phyloP scores from a whole-genome alignment of 176 grass and related monocot genomes.

The Triticum timopheevii region DNA sequence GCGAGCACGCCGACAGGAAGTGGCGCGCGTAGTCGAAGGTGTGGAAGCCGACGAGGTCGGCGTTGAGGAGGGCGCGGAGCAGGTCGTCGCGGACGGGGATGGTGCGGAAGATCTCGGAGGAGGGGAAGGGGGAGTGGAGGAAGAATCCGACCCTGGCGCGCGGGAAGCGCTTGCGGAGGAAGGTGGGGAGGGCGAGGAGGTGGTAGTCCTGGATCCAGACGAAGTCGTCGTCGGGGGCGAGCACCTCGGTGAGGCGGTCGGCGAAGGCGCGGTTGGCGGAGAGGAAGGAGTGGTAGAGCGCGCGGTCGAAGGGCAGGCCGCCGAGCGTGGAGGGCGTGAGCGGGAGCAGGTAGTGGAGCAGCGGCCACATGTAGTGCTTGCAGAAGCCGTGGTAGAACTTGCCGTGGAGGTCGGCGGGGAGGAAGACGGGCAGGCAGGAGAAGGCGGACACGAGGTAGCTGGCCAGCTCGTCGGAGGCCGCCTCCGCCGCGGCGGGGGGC shows the following conservation, averaged over 20 bases:
- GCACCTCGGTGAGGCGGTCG: constrained; percentile 84
- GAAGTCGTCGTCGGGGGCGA: constrained; percentile 78
- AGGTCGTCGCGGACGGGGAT: constrained; percentile 89
- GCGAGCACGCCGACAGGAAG: constrained; percentile 82
- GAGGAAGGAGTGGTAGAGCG: constrained; percentile 90
- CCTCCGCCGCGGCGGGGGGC: constrained; percentile 27
- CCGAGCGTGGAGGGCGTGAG: constrained; percentile 64
- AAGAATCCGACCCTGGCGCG: constrained; percentile 79
- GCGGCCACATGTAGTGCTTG: constrained; percentile 99
- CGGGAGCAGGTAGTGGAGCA: constrained; percentile 91
- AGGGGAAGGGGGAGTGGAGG: constrained; percentile 96
- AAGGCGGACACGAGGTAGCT: constrained; percentile 42
- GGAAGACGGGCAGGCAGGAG: constrained; percentile 75
- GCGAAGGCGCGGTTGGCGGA: constrained; percentile 89
- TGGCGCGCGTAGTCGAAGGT: constrained; percentile 97
- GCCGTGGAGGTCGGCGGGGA: constrained; percentile 71
- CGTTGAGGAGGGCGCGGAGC: constrained; percentile 86
- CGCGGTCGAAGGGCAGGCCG: constrained; percentile 75
- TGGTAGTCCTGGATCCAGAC: constrained; percentile 99
- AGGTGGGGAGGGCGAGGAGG: constrained; percentile 86
- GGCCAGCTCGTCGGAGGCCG: constrained; percentile 60
- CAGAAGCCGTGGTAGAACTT: constrained; percentile 88
- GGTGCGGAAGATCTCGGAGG: constrained; percentile 91
- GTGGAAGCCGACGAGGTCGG: constrained; percentile 93
- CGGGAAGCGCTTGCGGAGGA: constrained; percentile 85